Evolutionary conservation across 73 alveolate species (phyloP), one percentile per base, ranked within the genome.

Genomic region (Vitrella brassicaformis): DNA sequence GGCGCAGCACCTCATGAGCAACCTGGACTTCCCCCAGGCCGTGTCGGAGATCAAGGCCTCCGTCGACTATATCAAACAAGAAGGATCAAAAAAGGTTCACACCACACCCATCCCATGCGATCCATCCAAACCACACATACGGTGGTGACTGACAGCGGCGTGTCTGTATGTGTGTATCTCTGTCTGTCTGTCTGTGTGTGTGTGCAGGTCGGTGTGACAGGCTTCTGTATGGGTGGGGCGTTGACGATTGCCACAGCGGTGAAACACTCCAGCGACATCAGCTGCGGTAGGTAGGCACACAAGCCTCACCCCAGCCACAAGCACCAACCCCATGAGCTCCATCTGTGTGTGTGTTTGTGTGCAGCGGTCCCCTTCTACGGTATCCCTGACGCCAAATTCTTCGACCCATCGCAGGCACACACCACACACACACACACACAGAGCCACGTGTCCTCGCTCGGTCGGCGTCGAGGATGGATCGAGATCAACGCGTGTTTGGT

Each of bases 221-320:
- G 79, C 7, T 71, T 71, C 70, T 71, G 79, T 47, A 71, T 71
- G 79, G 79, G 79, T 27, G 79, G 79, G 25, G 79, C 79, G 1
- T 71, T 71, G 19, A 56, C 79, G 31, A 71, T 71, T 31, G 79
- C 70, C 10, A 18, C 71, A 66, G 71, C 19, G 19, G 71, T 28
- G n/a, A 66, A 66, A 10, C 10, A 18, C 19, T 10, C 71, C 14
- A 18, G 14, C 14, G 22, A 39, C 56, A 8, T 39, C 56, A 14
- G 22, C 14, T 39, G 56, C 14, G 56, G 56, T 14, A 39, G 56
- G 56, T 4, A 39, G 56, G 56, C 14, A 39, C 22, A 39, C 22
- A 39, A 39, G 56, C 56, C 4, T 4, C 56, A 39, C n/a, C n/a
- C n/a, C n/a, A 39, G 14, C 4, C 22, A 39, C 56, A 39, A 14